Evolutionary conservation across 805 yeast genomes (phyloP).

Genomic region (Sugiyamaella floridensis): DNA sequence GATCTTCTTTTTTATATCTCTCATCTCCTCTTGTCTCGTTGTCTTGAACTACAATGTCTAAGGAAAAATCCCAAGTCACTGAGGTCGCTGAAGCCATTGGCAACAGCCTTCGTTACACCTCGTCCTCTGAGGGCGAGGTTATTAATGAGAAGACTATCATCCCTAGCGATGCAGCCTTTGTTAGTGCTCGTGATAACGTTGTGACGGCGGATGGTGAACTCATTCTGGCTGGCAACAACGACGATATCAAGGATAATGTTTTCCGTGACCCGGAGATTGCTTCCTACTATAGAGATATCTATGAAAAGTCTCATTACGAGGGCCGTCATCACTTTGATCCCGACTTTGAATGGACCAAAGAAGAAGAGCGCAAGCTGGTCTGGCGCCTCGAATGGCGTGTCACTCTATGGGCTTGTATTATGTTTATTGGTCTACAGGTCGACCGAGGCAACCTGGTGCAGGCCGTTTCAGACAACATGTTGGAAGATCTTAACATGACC

Average conservation of each 20-base stretch:
- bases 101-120: not conserved
- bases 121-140: not conserved
- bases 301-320: slow-evolving; percentile 47
- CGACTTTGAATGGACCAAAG: slow-evolving; percentile 44
- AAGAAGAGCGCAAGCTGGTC: slow-evolving; percentile 44
- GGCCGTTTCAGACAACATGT: slow-evolving; percentile 51
- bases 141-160: not conserved
- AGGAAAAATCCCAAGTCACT: not conserved
- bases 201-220: slow-evolving; percentile 9
- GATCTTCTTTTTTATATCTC: no score
- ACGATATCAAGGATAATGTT: slow-evolving; percentile 22
- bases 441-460: slow-evolving; percentile 53
- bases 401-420: slow-evolving; percentile 49
- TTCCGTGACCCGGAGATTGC: slow-evolving; percentile 44
- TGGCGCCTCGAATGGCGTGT: slow-evolving; percentile 52
- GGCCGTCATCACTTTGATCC: slow-evolving; percentile 53
- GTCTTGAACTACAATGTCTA: not conserved
- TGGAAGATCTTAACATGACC: slow-evolving; percentile 44
- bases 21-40: no score
- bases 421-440: slow-evolving; percentile 53
- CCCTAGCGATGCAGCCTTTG: slow-evolving; percentile 3
- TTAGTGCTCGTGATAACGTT: slow-evolving; percentile 5
- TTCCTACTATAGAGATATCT: slow-evolving; percentile 39
- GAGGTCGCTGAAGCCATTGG: not conserved
- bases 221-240: not conserved